phyloP scores from a whole-genome alignment of 2,329 filamentous ascomycete genomes.

The Xylariaceae sp. region DNA sequence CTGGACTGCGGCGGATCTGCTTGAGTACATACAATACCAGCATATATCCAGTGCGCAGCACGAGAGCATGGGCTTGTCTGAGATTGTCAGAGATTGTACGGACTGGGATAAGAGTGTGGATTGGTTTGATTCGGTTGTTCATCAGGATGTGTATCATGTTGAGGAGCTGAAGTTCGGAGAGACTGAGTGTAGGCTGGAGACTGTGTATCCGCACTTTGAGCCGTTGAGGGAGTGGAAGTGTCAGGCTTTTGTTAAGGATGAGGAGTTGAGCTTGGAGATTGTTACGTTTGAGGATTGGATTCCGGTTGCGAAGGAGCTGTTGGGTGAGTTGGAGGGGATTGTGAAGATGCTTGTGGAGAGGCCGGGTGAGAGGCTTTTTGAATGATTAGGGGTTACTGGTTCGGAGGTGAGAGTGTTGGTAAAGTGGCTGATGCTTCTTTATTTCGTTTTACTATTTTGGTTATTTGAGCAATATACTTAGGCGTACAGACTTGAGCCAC shows the following conservation, averaged over 20 bases:
- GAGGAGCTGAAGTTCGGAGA: slow-evolving; percentile 45
- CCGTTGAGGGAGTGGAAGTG: slow-evolving; percentile 56
- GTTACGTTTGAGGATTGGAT: slow-evolving; percentile 57
- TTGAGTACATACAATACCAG: slow-evolving; percentile 52
- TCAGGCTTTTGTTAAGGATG: slow-evolving; percentile 54
- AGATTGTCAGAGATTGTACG: slow-evolving; percentile 48
- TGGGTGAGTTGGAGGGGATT: slow-evolving; percentile 45
- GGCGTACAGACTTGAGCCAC: too few relatives aligned
- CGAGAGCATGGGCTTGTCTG: slow-evolving; percentile 51
- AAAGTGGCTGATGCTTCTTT: too few relatives aligned
- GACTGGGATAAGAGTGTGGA: slow-evolving; percentile 37
- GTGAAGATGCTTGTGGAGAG: slow-evolving; percentile 38
- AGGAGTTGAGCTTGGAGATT: slow-evolving; percentile 52
- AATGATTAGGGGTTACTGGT: too few relatives aligned
- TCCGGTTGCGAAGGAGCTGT: slow-evolving; percentile 45
- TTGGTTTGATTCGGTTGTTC: slow-evolving; percentile 55
- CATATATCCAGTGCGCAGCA: slow-evolving; percentile 53
- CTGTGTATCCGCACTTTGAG: slow-evolving; percentile 55
- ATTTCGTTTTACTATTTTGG: too few relatives aligned
- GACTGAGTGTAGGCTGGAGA: slow-evolving; percentile 47
- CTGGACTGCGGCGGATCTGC: slow-evolving; percentile 51
- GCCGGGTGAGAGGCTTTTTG: slow-evolving; percentile 31
- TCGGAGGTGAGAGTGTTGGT: too few relatives aligned
- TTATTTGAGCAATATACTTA: too few relatives aligned
- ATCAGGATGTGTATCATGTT: slow-evolving; percentile 60